Evolutionary conservation across 2,329 filamentous ascomycete species (phyloP).

Genomic region (Fusarium pseudocircinatum): DNA sequence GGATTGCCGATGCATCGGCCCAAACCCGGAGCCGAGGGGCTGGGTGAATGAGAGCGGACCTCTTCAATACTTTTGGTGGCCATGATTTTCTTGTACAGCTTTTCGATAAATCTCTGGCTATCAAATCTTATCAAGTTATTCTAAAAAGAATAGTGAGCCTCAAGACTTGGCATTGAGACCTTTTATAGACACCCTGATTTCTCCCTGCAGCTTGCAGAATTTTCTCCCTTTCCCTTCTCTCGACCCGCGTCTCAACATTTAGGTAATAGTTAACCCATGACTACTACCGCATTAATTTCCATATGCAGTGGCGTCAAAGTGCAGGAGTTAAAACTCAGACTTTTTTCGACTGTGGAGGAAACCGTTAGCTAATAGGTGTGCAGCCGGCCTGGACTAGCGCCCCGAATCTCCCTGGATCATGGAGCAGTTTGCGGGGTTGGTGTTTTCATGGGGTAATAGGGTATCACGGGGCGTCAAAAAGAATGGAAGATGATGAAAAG

Average conservation of each 20-base stretch:
- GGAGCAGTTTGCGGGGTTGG: constrained; percentile 24
- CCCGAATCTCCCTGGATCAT: constrained; percentile 31
- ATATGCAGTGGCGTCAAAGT: neutral
- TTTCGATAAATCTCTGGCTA: neutral
- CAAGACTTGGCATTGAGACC: constrained; percentile 2
- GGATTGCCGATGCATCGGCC: constrained; percentile 17
- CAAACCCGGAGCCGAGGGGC: neutral
- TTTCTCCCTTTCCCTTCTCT: neutral
- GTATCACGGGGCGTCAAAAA: neutral
- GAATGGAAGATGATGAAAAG: neutral
- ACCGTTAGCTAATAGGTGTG: constrained; percentile 32
- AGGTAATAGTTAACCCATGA: constrained; percentile 24
- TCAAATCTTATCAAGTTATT: neutral
- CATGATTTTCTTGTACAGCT: neutral
- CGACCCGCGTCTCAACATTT: constrained; percentile 1
- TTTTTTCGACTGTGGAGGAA: constrained; percentile 5
- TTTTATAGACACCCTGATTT: constrained; percentile 3
- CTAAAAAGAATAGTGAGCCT: neutral
- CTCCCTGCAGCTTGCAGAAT: neutral
- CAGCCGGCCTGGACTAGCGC: constrained; percentile 17
- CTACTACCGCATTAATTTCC: neutral
- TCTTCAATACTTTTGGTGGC: constrained; percentile 21
- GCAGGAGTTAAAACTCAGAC: constrained; percentile 4
- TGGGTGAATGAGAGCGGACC: constrained; percentile 3
- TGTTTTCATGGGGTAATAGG: constrained; percentile 32